Evolutionary conservation across 2,329 filamentous ascomycete genomes (phyloP), one percentile per base, ranked within the genome.

Genomic region (Pseudogymnoascus sp.): DNA sequence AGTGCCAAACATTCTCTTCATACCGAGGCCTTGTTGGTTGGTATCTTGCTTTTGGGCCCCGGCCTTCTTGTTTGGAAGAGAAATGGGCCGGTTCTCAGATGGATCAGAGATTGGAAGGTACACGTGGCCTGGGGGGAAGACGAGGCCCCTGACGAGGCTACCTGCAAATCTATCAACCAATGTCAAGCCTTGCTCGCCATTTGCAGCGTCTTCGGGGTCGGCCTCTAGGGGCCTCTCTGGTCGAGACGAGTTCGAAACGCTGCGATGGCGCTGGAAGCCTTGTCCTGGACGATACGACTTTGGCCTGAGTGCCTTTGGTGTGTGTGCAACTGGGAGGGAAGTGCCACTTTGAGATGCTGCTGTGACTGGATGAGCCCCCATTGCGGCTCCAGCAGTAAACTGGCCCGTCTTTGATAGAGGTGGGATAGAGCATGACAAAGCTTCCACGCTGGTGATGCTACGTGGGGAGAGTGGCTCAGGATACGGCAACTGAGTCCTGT

Each of bases 1-100:
- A 65, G 90, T 93, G 5, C 92, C 90, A 59, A 99, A 81, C 0
- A 97, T 82, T 68, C 87, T 94, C 74, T 88, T 92, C 81, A 97
- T 90, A 2, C 90, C 91, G 33, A 89, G 88, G 55, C 84, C 81
- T 8, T 83, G 86, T 81, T 87, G 84, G 61, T 83, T 83, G 12
- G 83, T 83, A 1, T 78, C 77, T 27, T 76, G 75, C 66, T 82
- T 85, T 58, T 79, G 77, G 42, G 70, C 68, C 6, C 68, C 62
- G 13, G 77, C 71, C 9, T 68, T 66, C 2, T 72, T 68, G 21
- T 74, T 74, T 6, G 79, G 81, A 8, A 83, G 66, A 0, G 83
- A 84, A 0, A 82, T 86, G 59, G 84, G 78, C 48, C 82, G 76
- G 58, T 79, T 77, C 3, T 80, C 80, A 58, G 78, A 79, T 5